Evolutionary conservation across 192 early-diverging fungal genomes (phyloP), one percentile per base, ranked within the genome.

Genomic region (Ambispora gerdemannii): DNA sequence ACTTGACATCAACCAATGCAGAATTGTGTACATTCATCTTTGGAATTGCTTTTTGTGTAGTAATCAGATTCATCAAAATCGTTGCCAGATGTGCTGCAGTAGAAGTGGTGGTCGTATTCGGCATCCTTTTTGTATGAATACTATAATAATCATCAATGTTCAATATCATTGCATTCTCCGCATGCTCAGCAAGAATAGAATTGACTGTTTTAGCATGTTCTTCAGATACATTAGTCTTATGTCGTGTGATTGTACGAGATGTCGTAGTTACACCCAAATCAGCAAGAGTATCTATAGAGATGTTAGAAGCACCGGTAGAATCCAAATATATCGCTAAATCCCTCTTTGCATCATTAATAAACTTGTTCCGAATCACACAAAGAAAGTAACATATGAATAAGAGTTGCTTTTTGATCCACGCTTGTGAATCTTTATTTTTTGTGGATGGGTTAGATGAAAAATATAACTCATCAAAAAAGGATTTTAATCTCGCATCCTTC

Each of bases 61-160:
- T n/a, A n/a, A n/a, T n/a, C n/a, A n/a, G n/a, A n/a, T n/a, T n/a
- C n/a, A n/a, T n/a, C n/a, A n/a, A n/a, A 47, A 47, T 47, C 6
- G 43, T 47, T 10, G 43, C 53, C 4, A 55, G 17, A 55, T 55
- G 53, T 55, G 4, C 53, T 55, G 53, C 53, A 17, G 13, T 22
- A 11, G 53, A 55, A n/a, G 53, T 55, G 4, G 17, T 55, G 17
- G 53, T 55, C 10, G 53, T 55, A 20, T 55, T 22, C 10, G 53
- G n/a, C 53, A 22, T 17, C 24, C 53, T 55, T 25, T 55, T 17
- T n/a, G 24, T 25, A 20, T 55, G 53, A 11, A 55, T 55, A 55
- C 25, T 55, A 22, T 55, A 22, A 25, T 55, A 55, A 55, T 55
- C 53, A 22, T 55, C 53, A 55, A 55, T n/a, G n/a, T n/a, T n/a